A percentile compares a stretch with the other conserved stretches of the same genome.
phyloP scores from a whole-genome alignment of 106 monocot species.

The Acanthochlamys bracteata region DNA sequence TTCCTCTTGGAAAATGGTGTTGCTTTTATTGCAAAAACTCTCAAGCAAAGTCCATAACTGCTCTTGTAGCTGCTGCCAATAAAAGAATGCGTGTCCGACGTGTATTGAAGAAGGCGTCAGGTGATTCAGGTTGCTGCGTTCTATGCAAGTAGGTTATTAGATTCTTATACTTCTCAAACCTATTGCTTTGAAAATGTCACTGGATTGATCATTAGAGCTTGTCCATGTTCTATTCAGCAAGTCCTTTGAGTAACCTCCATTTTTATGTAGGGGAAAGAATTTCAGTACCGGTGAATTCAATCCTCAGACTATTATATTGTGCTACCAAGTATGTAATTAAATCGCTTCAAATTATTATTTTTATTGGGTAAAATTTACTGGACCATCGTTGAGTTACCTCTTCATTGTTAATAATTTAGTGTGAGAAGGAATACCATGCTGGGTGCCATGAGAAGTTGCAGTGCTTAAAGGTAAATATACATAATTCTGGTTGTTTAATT shows the following conservation, averaged over 20 bases:
- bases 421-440: conserved; percentile 41
- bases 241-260: too few species aligned
- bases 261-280: conserved; percentile 9
- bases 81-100: conserved; percentile 12
- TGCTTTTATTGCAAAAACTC: conserved; percentile 16
- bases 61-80: neutral
- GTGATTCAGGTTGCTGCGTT: conserved; percentile 15
- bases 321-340: conserved; percentile 30
- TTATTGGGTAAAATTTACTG: neutral
- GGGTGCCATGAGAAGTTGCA: conserved; percentile 25
- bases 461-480: conserved; percentile 33
- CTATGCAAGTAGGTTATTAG: conserved; percentile 36
- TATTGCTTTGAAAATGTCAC: too few species aligned
- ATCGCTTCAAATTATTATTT: neutral
- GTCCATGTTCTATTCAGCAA: too few species aligned
- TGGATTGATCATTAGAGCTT: too few species aligned
- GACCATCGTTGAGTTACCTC: neutral
- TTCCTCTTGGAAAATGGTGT: conserved; percentile 8
- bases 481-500: neutral
- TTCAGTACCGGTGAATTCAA: conserved; percentile 9
- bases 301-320: conserved; percentile 27
- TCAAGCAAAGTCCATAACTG: neutral
- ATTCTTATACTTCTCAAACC: neutral
- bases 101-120: conserved; percentile 10
- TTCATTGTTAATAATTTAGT: conserved; percentile 19